Evolutionary conservation across 345 rosid genomes (phyloP).

Genomic region (Clausena lansium): DNA sequence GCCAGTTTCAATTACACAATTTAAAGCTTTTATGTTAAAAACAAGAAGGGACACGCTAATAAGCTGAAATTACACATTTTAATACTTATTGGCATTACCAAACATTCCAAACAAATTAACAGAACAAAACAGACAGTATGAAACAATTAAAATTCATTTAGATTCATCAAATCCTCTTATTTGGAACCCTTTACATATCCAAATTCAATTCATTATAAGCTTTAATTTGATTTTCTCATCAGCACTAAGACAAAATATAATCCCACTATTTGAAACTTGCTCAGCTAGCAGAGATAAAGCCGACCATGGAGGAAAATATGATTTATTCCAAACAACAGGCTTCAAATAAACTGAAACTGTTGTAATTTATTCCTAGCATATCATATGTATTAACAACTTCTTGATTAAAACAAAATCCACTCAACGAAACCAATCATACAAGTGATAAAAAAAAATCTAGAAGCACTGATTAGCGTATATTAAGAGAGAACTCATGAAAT

Average conservation of each 20-base stretch:
- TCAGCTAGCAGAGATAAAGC: background rate
- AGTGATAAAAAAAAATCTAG: background rate
- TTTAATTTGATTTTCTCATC: too few species aligned
- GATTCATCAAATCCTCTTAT: background rate
- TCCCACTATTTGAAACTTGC: background rate
- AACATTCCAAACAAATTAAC: background rate
- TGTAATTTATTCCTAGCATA: background rate
- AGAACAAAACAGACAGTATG: background rate
- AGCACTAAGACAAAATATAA: background rate
- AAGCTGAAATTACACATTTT: background rate
- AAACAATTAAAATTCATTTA: background rate
- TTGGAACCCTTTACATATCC: background rate
- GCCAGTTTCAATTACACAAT: conserved; percentile 29
- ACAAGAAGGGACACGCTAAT: background rate
- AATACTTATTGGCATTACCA: background rate
- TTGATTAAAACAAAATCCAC: background rate
- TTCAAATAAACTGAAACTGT: background rate
- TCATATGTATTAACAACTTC: background rate
- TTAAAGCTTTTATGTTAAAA: conserved; percentile 4
- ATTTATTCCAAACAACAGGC: background rate
- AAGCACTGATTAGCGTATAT: background rate
- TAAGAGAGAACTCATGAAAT: background rate
- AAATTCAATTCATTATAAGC: background rate
- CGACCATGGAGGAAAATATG: background rate
- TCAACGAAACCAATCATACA: background rate